Conservation (phyloP, 306 rosid genomes). For the Sophora flavescens region DNA sequence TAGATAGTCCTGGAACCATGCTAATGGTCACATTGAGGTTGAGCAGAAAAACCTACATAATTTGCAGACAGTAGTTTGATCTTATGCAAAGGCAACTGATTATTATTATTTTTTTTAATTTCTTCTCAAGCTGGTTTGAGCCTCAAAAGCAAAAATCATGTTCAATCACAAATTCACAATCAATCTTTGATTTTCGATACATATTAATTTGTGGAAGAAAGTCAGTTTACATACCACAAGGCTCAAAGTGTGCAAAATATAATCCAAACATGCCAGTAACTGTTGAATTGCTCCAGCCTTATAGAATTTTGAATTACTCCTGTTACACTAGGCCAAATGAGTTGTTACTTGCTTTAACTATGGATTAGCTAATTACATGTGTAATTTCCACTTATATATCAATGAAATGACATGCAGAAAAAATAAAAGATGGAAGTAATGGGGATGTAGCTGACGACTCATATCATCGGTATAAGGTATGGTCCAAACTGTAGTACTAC, state of each 20-base stretch:
- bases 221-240: background rate
- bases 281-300: slow-evolving; percentile 17
- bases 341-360: background rate
- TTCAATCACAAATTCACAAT: background rate
- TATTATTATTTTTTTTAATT: too few relatives aligned
- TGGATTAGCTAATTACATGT: slow-evolving; percentile 3
- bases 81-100: too few relatives aligned
- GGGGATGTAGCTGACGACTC: slow-evolving; percentile 56
- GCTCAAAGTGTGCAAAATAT: background rate
- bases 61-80: background rate
- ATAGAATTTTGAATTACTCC: slow-evolving; percentile 6
- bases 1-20: background rate
- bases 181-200: background rate
- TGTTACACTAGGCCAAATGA: background rate
- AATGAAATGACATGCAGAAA: slow-evolving; percentile 53
- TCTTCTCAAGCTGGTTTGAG: too few relatives aligned
- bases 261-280: background rate
- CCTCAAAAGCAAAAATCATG: background rate
- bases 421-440: slow-evolving; percentile 51
- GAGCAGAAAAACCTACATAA: background rate
- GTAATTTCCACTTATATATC: slow-evolving; percentile 29
- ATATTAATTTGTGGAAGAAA: background rate
- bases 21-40: background rate
- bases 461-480: slow-evolving; percentile 61
- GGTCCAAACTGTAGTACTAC: background rate